Evolutionary conservation across 306 rosid genomes (phyloP), one percentile per base, ranked within the genome.

Genomic region (Vigna angularis): DNA sequence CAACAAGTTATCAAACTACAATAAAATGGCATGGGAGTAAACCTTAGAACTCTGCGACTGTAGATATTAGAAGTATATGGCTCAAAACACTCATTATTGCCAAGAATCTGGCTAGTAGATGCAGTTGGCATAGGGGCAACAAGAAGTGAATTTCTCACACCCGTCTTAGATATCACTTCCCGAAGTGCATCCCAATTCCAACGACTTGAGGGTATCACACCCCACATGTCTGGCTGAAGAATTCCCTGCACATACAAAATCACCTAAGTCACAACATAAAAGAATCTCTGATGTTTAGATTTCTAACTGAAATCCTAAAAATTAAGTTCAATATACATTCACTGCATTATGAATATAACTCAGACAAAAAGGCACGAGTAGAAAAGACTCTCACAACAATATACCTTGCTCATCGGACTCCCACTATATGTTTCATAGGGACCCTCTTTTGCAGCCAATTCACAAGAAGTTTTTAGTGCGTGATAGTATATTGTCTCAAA

Each of bases 221-320:
- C 86, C 97, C 98, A 93, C 97, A 91, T 93, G 79, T 93, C 98
- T 53, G 93, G 94, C 80, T 93, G 97, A 77, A 93, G 85, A 85
- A 88, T 73, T 80, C 98, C 97, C 98, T 91, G 86, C 63, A 55
- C 20, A 82, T 16, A 51, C 8, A 77, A 18, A 75, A 55, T 48
- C 57, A 45, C 11, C 64, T 58, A 76, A 80, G 67, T 40, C 16
- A 65, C 66, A 30, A 26, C 15, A 44, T 40, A 66, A 28, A 55
- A 24, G 72, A 42, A 72, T 26, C 7, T 36, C 6, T 26, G 65
- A 55, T 47, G 17, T 4, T 40, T 40, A 76, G 4, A 57, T 32
- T 50, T 59, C 30, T n/a, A n/a, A 73, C 20, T 73, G 17, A 20
- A 32, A 0, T 2, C 45, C 22, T 16, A 52, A 32, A 49, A 56